Base-by-base conservation (phyloP, 164 flowering plant species). In the Stephania cephalantha region DNA sequence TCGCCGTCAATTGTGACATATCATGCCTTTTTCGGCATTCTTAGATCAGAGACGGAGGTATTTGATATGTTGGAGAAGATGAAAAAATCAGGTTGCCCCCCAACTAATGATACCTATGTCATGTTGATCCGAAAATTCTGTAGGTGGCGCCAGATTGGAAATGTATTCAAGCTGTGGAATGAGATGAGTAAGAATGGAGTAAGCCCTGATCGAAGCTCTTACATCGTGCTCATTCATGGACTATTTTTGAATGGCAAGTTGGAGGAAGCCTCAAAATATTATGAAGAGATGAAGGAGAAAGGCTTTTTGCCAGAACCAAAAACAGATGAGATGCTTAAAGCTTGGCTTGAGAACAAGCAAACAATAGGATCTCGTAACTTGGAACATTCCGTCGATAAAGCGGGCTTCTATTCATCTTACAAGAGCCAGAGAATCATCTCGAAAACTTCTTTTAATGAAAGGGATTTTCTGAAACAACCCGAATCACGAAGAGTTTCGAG, bases 101-200 rank as follows among this genome's bases (percentile, higher is more conserved):
- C 94, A 30, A 78, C 66, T 68, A 80, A 67, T 76, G 98, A 93
- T 69, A 90, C 97, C 46, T 95, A 84, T 75, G 87, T 86, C 25
- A 90, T 90, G 94, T 77, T 95, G 85, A 88, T 91, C 11, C 81
- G 92, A 78, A 90, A 91, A 74, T 89, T 95, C 77, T 90, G 93
- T 68, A 80, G 91, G 46, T 88, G 99, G 98, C 84, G 82, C 46
- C 83, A 90, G 76, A 72, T 89, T 78, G 97, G 90, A 72, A 76
- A 81, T 81, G 98, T 90, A 63, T 86, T 77, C 71, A 90, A 78
- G 82, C 72, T 95, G 76, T 95, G 97, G 97, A 82, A 70, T 79
- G 87, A 85, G 78, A 89, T 95, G 94, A 78, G 73, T 31, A 84
- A 77, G 46, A 81, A 78, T 69, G 99, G 99, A 29, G 45, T 83